A percentile compares a stretch with the other conserved stretches of the same genome.
Conservation (phyloP, 345 rosid genomes). For the Erysimum cheiranthoides region DNA sequence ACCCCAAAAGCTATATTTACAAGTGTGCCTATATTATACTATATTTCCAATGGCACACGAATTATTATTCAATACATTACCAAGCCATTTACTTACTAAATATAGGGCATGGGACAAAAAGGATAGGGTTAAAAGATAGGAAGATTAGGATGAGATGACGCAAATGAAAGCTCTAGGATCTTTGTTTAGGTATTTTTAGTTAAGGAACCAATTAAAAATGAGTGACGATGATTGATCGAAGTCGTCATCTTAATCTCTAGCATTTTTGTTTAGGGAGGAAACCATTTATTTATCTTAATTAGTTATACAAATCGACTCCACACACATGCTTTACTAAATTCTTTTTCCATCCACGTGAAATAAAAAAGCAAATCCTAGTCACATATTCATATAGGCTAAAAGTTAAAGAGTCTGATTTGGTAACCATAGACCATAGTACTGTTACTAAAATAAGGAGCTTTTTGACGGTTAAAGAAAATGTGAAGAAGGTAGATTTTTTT, state of each 20-base stretch:
- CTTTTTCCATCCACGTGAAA: neutral
- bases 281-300: neutral
- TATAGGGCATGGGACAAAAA: constrained; percentile 30
- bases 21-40: neutral
- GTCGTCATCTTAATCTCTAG: constrained; percentile 39
- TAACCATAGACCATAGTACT: neutral
- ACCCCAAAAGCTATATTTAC: neutral
- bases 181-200: neutral
- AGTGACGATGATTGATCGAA: constrained; percentile 28
- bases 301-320: neutral
- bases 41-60: constrained; percentile 18
- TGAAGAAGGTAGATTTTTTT: no score
- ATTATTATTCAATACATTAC: neutral
- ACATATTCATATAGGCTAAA: neutral
- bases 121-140: neutral
- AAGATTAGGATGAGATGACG: constrained; percentile 33
- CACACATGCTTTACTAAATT: neutral
- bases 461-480: neutral
- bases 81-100: constrained; percentile 30
- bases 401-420: neutral
- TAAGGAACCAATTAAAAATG: neutral
- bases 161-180: constrained; percentile 9
- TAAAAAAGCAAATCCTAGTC: neutral
- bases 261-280: neutral
- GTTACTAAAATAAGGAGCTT: neutral